A percentile compares a stretch with the other conserved stretches of the same genome.
phyloP scores from a whole-genome alignment of 495 filamentous ascomycete species.

The Penicillium dipodomyicola region DNA sequence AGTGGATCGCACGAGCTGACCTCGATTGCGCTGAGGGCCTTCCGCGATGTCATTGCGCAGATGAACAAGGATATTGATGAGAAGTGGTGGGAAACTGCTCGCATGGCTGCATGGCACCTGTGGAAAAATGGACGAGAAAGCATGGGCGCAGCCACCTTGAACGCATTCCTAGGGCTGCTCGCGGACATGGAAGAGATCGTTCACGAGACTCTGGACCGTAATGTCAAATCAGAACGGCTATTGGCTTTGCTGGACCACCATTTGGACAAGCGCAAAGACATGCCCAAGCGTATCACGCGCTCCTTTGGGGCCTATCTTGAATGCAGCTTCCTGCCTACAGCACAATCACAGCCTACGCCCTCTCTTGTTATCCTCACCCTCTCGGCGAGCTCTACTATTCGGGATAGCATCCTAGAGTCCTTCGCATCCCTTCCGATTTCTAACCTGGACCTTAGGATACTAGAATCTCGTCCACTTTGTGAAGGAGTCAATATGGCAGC shows the following conservation, averaged over 20 bases:
- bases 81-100: slow-evolving; percentile 53
- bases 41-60: slow-evolving; percentile 43
- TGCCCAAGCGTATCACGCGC: slow-evolving; percentile 28
- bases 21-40: slow-evolving; percentile 42
- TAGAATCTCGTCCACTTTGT: slow-evolving; percentile 65
- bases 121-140: slow-evolving; percentile 61
- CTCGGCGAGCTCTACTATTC: slow-evolving; percentile 61
- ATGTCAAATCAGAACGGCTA: slow-evolving; percentile 26
- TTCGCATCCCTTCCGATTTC: slow-evolving; percentile 24
- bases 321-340: slow-evolving; percentile 25
- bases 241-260: slow-evolving; percentile 32
- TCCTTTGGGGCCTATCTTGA: slow-evolving; percentile 39
- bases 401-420: slow-evolving; percentile 37
- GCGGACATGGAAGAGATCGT: slow-evolving; percentile 31
- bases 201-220: slow-evolving; percentile 17
- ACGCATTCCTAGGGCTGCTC: slow-evolving; percentile 48
- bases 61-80: slow-evolving; percentile 16
- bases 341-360: slow-evolving; percentile 14
- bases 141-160: slow-evolving; percentile 60
- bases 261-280: slow-evolving; percentile 29
- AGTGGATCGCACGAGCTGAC: slow-evolving; percentile 59
- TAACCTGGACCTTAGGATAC: slow-evolving; percentile 53
- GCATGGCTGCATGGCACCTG: slow-evolving; percentile 62
- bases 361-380: slow-evolving; percentile 53
- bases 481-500: slow-evolving; percentile 60